A percentile compares a stretch with the other conserved stretches of the same genome.
phyloP scores from a whole-genome alignment of 2,329 filamentous ascomycete genomes.

The Ceratocystis albifundus region DNA sequence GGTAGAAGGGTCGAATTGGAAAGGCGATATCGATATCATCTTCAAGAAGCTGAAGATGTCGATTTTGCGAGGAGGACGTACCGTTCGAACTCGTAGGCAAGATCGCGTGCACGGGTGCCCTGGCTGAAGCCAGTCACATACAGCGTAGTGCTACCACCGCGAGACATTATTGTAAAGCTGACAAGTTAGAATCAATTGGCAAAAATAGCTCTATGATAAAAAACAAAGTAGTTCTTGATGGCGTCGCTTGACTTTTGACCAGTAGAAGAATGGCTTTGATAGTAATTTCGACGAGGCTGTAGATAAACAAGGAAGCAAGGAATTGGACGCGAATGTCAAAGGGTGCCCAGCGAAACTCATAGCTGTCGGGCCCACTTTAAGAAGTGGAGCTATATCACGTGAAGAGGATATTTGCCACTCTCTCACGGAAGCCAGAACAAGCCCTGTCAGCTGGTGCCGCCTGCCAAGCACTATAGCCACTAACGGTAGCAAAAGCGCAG shows the following conservation, averaged over 20 bases:
- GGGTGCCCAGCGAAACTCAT: neutral
- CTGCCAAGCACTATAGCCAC: neutral
- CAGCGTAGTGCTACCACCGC: constrained; percentile 71
- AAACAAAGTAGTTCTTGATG: constrained; percentile 9
- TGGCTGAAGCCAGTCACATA: constrained; percentile 99
- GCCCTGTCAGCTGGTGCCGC: neutral
- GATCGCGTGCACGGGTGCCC: constrained; percentile 94
- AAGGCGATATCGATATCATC: constrained; percentile 17
- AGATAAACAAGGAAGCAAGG: constrained; percentile 7
- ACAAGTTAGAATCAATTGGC: constrained; percentile 16
- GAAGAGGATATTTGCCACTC: neutral
- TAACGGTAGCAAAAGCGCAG: neutral
- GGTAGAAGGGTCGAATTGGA: constrained; percentile 12
- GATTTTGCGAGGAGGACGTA: constrained; percentile 50
- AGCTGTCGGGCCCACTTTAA: neutral
- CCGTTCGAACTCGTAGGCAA: constrained; percentile 99
- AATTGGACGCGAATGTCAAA: constrained; percentile 1
- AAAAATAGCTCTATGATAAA: constrained; percentile 22
- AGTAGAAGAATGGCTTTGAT: neutral
- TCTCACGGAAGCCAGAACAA: neutral
- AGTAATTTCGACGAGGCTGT: constrained; percentile 10
- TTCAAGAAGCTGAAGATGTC: constrained; percentile 15
- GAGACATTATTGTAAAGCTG: constrained; percentile 57
- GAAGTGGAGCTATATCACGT: neutral
- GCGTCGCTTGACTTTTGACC: neutral